Conservation (phyloP, 208 protist species). For the Perkinsela sp. region DNA sequence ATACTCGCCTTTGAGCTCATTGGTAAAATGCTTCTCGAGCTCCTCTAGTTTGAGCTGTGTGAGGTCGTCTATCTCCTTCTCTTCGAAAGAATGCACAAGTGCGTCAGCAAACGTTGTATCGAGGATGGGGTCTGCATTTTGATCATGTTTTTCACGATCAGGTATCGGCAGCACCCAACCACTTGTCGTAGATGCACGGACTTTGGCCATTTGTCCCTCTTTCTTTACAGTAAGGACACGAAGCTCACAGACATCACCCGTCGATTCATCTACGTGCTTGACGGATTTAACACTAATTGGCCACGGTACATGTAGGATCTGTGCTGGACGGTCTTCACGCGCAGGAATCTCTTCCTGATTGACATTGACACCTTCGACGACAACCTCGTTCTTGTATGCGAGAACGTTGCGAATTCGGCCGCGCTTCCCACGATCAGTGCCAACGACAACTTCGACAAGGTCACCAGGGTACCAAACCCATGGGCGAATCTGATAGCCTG, state of each 20-base stretch:
- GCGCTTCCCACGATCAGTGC: constrained; percentile 34
- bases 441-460: constrained; percentile 32
- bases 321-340: constrained; percentile 36
- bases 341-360: constrained; percentile 53
- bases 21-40: constrained; percentile 51
- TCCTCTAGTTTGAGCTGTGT: constrained; percentile 27
- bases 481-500: constrained; percentile 18
- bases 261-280: constrained; percentile 41
- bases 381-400: constrained; percentile 57
- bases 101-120: constrained; percentile 52
- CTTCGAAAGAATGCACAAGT: constrained; percentile 34
- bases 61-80: constrained; percentile 26
- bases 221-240: constrained; percentile 42
- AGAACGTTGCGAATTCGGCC: constrained; percentile 46
- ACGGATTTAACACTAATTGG: constrained; percentile 34
- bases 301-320: constrained; percentile 48
- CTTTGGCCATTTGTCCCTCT: constrained; percentile 27
- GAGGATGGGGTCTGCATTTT: constrained; percentile 31
- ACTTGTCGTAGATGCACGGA: constrained; percentile 28
- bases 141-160: constrained; percentile 9
- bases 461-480: constrained; percentile 62
- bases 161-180: constrained; percentile 47
- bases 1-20: constrained; percentile 14
- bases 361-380: constrained; percentile 61
- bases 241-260: constrained; percentile 25